Conservation (phyloP, 768 basidiomycete species). For the Boletus subparvulus region DNA sequence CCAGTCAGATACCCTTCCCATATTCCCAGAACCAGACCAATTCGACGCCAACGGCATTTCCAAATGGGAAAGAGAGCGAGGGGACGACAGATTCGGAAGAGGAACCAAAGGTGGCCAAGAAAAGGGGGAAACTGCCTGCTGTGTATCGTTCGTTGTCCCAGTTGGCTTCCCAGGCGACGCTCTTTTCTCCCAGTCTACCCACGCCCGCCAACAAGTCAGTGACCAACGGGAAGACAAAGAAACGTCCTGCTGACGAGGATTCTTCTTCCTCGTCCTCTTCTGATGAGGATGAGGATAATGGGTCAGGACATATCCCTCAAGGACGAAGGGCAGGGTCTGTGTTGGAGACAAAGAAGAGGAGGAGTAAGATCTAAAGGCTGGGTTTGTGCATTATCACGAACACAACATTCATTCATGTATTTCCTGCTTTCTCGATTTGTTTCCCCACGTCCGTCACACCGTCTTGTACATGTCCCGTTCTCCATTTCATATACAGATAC, state of each 20-base stretch:
- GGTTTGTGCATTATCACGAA: background rate
- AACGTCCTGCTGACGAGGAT: constrained; percentile 8
- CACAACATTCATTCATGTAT: background rate
- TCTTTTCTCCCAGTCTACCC: constrained; percentile 38
- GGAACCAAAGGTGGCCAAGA: constrained; percentile 18
- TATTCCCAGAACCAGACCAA: constrained; percentile 45
- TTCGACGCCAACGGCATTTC: constrained; percentile 1
- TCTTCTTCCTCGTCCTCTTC: constrained; percentile 45
- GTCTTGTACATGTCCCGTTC: background rate
- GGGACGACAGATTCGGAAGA: constrained; percentile 26
- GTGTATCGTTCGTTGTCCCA: constrained; percentile 53
- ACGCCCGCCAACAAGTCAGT: constrained; percentile 33
- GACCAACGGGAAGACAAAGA: constrained; percentile 28
- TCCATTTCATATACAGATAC: background rate
- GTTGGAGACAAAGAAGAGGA: constrained; percentile 29
- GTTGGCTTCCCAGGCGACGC: constrained; percentile 38
- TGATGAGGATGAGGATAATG: constrained; percentile 34
- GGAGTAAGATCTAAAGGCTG: background rate
- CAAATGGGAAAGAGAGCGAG: constrained; percentile 39
- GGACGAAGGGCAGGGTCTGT: constrained; percentile 52
- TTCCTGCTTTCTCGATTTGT: background rate
- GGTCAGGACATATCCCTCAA: constrained; percentile 58
- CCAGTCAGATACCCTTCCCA: constrained; percentile 54
- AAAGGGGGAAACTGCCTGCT: constrained; percentile 10
- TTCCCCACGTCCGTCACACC: background rate